Conservation (phyloP, 192 early-diverging fungal species). For the Phycomyces blakesleeanus region DNA sequence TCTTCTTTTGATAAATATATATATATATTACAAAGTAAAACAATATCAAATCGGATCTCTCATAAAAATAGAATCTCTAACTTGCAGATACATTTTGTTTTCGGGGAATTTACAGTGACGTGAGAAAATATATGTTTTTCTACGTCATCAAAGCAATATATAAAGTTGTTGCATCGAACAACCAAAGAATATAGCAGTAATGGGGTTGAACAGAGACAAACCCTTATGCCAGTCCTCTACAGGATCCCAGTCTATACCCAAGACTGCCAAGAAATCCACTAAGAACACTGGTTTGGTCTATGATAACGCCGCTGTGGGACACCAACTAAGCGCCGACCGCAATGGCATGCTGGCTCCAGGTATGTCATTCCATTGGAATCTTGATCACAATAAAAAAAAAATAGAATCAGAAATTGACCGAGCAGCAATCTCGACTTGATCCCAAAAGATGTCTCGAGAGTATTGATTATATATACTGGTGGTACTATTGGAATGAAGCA, state of each 20-base stretch:
- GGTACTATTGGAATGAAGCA: conserved; percentile 92
- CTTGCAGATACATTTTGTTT: not conserved
- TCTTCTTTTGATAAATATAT: too few relatives aligned
- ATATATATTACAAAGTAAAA: too few relatives aligned
- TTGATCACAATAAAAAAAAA: not conserved
- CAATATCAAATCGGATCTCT: not conserved
- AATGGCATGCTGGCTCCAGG: conserved; percentile 62
- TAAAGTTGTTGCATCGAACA: too few relatives aligned
- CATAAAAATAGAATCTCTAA: not conserved
- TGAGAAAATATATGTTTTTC: not conserved
- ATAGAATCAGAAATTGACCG: not conserved
- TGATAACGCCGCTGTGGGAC: conserved; percentile 35
- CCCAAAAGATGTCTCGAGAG: conserved; percentile 64
- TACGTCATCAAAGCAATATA: not conserved
- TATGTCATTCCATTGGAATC: conserved; percentile 6
- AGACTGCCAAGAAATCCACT: too few relatives aligned
- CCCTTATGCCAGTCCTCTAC: too few relatives aligned
- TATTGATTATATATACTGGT: conserved; percentile 92
- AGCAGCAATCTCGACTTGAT: not conserved
- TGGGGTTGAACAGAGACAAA: too few relatives aligned
- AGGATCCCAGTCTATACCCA: too few relatives aligned
- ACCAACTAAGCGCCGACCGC: conserved; percentile 49
- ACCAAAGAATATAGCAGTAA: too few relatives aligned
- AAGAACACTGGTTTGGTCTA: conserved; percentile 1
- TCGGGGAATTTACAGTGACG: not conserved